Conservation (phyloP, 176 grass and related monocot genomes). For the Cocos nucifera region DNA sequence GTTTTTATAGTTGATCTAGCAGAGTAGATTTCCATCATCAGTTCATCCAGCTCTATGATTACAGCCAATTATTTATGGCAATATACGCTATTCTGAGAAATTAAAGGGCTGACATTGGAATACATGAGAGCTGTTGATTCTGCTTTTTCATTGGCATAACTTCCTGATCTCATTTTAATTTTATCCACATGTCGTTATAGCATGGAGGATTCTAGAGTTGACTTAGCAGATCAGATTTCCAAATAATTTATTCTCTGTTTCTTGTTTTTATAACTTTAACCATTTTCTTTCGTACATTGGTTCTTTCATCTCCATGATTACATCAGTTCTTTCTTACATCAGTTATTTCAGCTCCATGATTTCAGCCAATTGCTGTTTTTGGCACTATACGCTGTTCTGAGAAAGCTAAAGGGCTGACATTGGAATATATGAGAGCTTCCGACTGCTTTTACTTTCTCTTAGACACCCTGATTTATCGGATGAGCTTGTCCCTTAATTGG, state of each 20-base stretch:
- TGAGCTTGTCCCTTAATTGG: no score
- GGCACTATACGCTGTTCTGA: slow-evolving; percentile 57
- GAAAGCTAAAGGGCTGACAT: not conserved
- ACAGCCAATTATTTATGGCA: slow-evolving; percentile 22
- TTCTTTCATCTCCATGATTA: slow-evolving; percentile 23
- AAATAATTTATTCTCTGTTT: no score
- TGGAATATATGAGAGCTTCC: slow-evolving; percentile 10
- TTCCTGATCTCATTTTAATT: no score
- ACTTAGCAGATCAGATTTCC: no score
- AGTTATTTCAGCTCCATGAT: slow-evolving; percentile 22
- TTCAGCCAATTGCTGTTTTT: slow-evolving; percentile 11
- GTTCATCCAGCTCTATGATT: no score
- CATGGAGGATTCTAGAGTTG: no score
- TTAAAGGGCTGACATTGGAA: not conserved
- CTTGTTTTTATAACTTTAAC: no score
- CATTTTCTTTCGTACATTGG: no score
- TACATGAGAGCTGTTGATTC: slow-evolving; percentile 3
- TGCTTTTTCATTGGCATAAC: not conserved
- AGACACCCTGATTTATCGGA: not conserved
- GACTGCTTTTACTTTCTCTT: not conserved
- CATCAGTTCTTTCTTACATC: no score
- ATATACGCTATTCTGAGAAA: slow-evolving; percentile 50
- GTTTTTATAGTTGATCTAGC: no score
- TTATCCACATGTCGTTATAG: no score
- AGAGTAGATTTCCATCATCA: no score